Evolutionary conservation across 2,329 filamentous ascomycete species (phyloP), one percentile per base, ranked within the genome.

Genomic region (Alternaria angustiovoidea): DNA sequence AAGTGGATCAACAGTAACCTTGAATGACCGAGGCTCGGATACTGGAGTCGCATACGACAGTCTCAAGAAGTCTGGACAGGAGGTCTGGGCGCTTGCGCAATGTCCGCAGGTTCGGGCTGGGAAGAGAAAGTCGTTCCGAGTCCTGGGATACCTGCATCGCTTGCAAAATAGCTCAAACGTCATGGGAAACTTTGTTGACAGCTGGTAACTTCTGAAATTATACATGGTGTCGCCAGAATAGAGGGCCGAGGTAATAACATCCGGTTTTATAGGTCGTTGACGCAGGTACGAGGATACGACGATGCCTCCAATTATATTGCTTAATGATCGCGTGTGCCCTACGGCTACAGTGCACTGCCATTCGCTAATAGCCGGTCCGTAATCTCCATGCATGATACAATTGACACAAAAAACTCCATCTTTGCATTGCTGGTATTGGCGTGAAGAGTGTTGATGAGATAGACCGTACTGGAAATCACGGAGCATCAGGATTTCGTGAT

Each of bases 141-240:
- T 42, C 20, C 63, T 63, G 47, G 62, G 59, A 69, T 65, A 58
- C 24, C 12, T 47, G 51, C 46, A 30, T 72, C 63, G 67, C 52
- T 52, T 67, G 54, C 61, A 28, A 52, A 51, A 28, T 65, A 63
- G 64, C 55, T 59, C 56, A 65, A 69, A 69, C 63, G 62, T 69
- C 63, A 66, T 54, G 39, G 20, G 51, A 60, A 65, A 59, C 47
- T 56, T 61, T 65, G 57, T 57, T 51, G 47, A 41, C 38, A 20
- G 54, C 57, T 49, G 47, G 39, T 42, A 24, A 57, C 44, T 52
- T 55, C 59, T 68, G 57, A 67, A 14, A 68, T 70, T 65, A 61
- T 61, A 61, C 59, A 51, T 47, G 44, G 26, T 16, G 51, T 51
- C 51, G 41, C 51, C 36, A 53, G 55, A 32, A 42, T 46, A 51